These are phyloP conservation scores for Vitis hybrid DNA, from an alignment of 177 flowering plant species.

Conservation along the genomic window DNA sequence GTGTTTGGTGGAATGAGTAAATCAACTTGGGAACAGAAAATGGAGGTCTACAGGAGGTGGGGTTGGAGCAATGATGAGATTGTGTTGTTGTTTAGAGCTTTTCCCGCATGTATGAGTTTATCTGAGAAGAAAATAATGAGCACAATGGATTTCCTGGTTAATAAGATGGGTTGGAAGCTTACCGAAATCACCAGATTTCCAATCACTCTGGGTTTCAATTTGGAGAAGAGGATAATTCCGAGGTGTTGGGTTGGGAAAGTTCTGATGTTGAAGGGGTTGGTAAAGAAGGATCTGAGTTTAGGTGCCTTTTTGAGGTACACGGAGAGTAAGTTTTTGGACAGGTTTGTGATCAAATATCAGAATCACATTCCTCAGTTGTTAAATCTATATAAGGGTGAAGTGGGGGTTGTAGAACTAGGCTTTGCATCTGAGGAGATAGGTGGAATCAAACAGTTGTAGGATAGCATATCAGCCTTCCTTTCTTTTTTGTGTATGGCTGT, in stretches of 20 bases:
- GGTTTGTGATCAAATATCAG: conserved; percentile 3
- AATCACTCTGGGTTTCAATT: no score
- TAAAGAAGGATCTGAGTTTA: neutral
- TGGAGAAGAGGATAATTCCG: neutral
- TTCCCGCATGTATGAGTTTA: no score
- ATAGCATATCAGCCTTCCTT: no score
- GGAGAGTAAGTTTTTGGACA: neutral
- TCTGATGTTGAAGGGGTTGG: neutral
- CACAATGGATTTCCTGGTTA: no score
- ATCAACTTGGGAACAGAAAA: conserved; percentile 1
- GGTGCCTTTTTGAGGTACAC: neutral
- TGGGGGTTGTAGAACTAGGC: neutral
- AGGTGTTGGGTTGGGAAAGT: conserved; percentile 2
- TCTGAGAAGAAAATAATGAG: no score
- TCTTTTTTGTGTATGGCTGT: no score
- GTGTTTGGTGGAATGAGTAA: neutral
- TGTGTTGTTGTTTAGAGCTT: no score
- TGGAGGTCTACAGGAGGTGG: neutral
- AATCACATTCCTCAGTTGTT: neutral
- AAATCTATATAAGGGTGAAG: neutral
- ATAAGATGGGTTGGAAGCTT: no score
- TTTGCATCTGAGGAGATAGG: neutral
- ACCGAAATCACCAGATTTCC: no score
- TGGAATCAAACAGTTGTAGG: no score
- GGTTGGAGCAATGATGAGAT: no score